Conservation (phyloP, 2,329 filamentous ascomycete species). For the Juglanconis oblonga region DNA sequence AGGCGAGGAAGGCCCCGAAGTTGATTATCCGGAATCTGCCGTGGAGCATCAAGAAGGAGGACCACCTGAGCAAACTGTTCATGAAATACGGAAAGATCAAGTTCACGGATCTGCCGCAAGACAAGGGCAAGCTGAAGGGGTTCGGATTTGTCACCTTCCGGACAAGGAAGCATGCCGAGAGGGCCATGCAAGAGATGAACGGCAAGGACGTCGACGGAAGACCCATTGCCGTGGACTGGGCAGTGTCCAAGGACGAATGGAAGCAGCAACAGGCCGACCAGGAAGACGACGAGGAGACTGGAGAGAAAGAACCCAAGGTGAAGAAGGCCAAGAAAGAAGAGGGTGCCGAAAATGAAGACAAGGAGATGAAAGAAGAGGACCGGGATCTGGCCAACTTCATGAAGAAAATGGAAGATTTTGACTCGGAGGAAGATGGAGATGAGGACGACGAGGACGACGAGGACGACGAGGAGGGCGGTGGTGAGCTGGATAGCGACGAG, state of each 20-base stretch:
- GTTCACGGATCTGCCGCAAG: slow-evolving; percentile 77
- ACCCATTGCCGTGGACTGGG: slow-evolving; percentile 91
- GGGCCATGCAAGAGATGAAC: slow-evolving; percentile 79
- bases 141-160: slow-evolving; percentile 92
- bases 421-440: slow-evolving; percentile 53
- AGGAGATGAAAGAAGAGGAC: slow-evolving; percentile 36
- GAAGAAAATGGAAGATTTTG: slow-evolving; percentile 56
- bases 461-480: slow-evolving; percentile 40
- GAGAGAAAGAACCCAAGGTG: slow-evolving; percentile 25
- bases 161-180: slow-evolving; percentile 86
- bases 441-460: slow-evolving; percentile 40
- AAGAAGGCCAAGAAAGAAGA: slow-evolving; percentile 40
- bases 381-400: slow-evolving; percentile 51
- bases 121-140: slow-evolving; percentile 72
- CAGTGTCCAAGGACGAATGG: slow-evolving; percentile 88
- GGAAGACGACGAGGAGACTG: slow-evolving; percentile 35
- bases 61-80: slow-evolving; percentile 78
- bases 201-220: slow-evolving; percentile 87
- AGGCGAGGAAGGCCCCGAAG: slow-evolving; percentile 63
- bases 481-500: slow-evolving; percentile 43
- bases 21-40: slow-evolving; percentile 90
- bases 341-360: slow-evolving; percentile 30
- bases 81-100: slow-evolving; percentile 89
- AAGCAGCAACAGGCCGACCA: slow-evolving; percentile 55
- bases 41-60: slow-evolving; percentile 87